phyloP scores from a whole-genome alignment of 2,329 filamentous ascomycete genomes.

The Sphaerulina populicola region DNA sequence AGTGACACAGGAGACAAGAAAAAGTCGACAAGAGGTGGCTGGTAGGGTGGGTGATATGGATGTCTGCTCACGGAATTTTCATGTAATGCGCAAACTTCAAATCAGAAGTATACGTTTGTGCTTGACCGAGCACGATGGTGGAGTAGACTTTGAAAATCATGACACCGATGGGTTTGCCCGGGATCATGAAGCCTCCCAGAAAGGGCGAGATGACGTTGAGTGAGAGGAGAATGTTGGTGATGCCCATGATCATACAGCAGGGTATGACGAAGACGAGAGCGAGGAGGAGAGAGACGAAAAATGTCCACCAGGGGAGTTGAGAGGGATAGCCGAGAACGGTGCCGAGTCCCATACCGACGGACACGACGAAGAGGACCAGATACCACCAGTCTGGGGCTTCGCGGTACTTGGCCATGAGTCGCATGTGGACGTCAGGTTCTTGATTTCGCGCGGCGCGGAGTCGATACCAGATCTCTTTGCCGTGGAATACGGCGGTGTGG shows the following conservation, averaged over 20 bases:
- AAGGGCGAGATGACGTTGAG: slow-evolving; percentile 35
- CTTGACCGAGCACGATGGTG: slow-evolving; percentile 54
- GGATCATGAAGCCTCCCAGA: slow-evolving; percentile 72
- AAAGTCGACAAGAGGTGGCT: too few relatives aligned
- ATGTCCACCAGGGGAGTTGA: slow-evolving; percentile 77
- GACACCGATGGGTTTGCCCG: slow-evolving; percentile 77
- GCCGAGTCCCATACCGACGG: slow-evolving; percentile 20
- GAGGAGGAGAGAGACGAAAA: slow-evolving; percentile 67
- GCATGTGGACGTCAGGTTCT: slow-evolving; percentile 68
- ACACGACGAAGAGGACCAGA: slow-evolving; percentile 19
- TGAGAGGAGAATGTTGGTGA: slow-evolving; percentile 53
- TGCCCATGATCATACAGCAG: slow-evolving; percentile 85
- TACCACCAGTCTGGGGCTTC: slow-evolving; percentile 80
- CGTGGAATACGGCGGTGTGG: slow-evolving; percentile 78
- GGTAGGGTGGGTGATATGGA: too few relatives aligned
- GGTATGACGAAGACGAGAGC: slow-evolving; percentile 77
- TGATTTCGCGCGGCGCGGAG: slow-evolving; percentile 48
- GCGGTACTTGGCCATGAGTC: slow-evolving; percentile 71
- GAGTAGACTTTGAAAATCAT: slow-evolving; percentile 92
- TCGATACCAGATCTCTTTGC: slow-evolving; percentile 69
- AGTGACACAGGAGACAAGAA: too few relatives aligned
- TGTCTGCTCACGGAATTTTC: slow-evolving; percentile 51
- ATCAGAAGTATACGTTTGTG: slow-evolving; percentile 80
- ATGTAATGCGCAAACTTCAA: slow-evolving; percentile 83
- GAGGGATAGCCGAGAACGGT: slow-evolving; percentile 53